phyloP scores from a whole-genome alignment of 2,329 filamentous ascomycete species.

The Colletotrichum endophyticum region DNA sequence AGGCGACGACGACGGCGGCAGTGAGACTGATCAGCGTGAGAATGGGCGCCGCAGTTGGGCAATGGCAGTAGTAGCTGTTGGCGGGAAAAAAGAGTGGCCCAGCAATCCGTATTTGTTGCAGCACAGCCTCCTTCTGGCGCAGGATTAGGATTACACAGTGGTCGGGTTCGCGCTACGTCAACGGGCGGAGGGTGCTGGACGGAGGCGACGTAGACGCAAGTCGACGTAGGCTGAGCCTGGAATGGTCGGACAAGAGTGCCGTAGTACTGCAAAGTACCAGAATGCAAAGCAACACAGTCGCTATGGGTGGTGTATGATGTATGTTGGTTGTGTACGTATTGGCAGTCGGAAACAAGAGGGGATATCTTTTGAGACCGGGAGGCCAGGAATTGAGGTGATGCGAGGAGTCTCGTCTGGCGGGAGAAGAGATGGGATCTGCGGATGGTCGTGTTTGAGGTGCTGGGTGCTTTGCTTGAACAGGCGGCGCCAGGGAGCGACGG shows the following conservation, averaged over 20 bases:
- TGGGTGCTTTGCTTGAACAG: slow-evolving; percentile 9
- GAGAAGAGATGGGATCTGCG: slow-evolving; percentile 18
- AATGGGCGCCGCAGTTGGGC: slow-evolving; percentile 3
- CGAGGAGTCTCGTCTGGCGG: slow-evolving; percentile 5
- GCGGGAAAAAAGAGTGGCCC: slow-evolving; percentile 16
- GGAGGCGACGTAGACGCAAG: neutral
- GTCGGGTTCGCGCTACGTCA: slow-evolving; percentile 18
- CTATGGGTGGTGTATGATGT: slow-evolving; percentile 13
- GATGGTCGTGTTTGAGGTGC: slow-evolving; percentile 21
- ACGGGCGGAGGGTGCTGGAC: slow-evolving; percentile 4
- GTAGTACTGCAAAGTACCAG: neutral
- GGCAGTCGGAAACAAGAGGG: neutral
- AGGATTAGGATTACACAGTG: slow-evolving; percentile 22
- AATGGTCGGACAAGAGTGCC: neutral
- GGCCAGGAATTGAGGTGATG: slow-evolving; percentile 4
- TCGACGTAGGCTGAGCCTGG: neutral
- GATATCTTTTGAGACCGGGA: neutral
- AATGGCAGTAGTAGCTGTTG: slow-evolving; percentile 3
- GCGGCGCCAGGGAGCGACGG: slow-evolving; percentile 8
- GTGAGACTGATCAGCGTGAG: neutral
- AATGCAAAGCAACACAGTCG: slow-evolving; percentile 17
- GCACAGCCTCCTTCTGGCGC: slow-evolving; percentile 32
- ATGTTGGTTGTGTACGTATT: neutral
- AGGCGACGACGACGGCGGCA: neutral
- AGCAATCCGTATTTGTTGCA: slow-evolving; percentile 24